A percentile compares a stretch with the other conserved stretches of the same genome.
These are phyloP conservation scores for Lotus japonicus DNA, from an alignment of 306 rosid genomes.

Conservation along the genomic window DNA sequence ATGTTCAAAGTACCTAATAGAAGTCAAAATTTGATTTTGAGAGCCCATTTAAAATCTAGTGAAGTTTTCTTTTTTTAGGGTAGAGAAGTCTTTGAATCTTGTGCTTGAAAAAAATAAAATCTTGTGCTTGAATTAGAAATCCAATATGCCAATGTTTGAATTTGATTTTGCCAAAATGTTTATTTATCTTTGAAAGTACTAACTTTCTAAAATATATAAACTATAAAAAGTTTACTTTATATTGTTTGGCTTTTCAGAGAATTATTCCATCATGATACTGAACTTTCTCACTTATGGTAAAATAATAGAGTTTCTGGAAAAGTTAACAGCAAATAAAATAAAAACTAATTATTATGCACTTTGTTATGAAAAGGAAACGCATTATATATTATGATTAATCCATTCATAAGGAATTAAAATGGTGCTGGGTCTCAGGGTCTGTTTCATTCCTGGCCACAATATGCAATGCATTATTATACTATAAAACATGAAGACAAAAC, in stretches of 20 bases:
- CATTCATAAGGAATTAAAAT: neutral
- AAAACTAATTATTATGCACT: neutral
- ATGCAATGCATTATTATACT: too few relatives aligned
- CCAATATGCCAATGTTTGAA: slow-evolving; percentile 1
- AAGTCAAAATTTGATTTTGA: slow-evolving; percentile 27
- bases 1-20: neutral
- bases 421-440: slow-evolving; percentile 18
- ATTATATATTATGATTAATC: neutral
- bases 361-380: slow-evolving; percentile 1
- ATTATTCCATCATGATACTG: slow-evolving; percentile 27
- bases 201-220: slow-evolving; percentile 19
- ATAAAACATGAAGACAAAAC: too few relatives aligned
- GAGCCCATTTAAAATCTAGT: neutral
- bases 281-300: slow-evolving; percentile 12
- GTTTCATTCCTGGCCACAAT: slow-evolving; percentile 13
- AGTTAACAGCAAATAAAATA: neutral
- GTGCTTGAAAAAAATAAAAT: slow-evolving; percentile 10
- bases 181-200: neutral
- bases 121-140: slow-evolving; percentile 14
- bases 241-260: slow-evolving; percentile 24
- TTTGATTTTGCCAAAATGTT: neutral
- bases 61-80: too few relatives aligned
- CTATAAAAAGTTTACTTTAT: slow-evolving; percentile 5
- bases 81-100: slow-evolving; percentile 1
- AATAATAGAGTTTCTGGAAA: neutral